Percentiles rank a stretch among this genome's conserved stretches.
phyloP scores from a whole-genome alignment of 2,329 filamentous ascomycete genomes.

The Dryadomyces sulphureus region DNA sequence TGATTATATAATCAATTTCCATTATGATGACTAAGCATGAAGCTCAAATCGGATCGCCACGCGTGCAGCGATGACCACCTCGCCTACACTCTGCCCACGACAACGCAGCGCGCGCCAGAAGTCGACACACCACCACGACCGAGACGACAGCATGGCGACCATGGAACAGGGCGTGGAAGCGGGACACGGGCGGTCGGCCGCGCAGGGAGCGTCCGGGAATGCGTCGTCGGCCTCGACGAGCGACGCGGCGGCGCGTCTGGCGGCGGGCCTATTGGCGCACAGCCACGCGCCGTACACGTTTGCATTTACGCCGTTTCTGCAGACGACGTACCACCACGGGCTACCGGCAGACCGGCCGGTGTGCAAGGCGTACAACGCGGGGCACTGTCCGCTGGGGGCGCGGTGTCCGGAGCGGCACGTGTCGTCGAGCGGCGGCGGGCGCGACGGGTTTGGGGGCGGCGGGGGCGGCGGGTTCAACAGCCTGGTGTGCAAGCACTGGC shows the following conservation, averaged over 20 bases:
- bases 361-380: constrained; percentile 69
- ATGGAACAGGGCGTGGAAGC: too few relatives aligned
- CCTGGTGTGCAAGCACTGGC: constrained; percentile 97
- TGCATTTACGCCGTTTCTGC: constrained; percentile 75
- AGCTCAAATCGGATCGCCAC: too few relatives aligned
- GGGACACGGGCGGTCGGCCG: too few relatives aligned
- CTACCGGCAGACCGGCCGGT: constrained; percentile 64
- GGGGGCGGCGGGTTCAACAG: constrained; percentile 48
- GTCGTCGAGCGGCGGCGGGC: constrained; percentile 19
- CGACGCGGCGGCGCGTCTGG: constrained; percentile 17
- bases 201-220: too few relatives aligned
- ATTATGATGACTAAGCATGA: too few relatives aligned
- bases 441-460: constrained; percentile 16
- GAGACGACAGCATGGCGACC: too few relatives aligned
- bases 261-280: constrained; percentile 40
- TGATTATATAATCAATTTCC: too few relatives aligned
- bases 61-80: too few relatives aligned
- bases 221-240: neutral
- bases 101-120: too few relatives aligned
- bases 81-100: too few relatives aligned
- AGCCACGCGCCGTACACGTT: constrained; percentile 49
- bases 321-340: constrained; percentile 69
- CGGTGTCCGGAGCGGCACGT: constrained; percentile 75
- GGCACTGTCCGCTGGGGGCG: constrained; percentile 74
- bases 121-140: too few relatives aligned